A percentile compares a stretch with the other conserved stretches of the same genome.
These are phyloP conservation scores for Lepidopterella palustris DNA, from an alignment of 495 filamentous ascomycete genomes.

Conservation along the genomic window DNA sequence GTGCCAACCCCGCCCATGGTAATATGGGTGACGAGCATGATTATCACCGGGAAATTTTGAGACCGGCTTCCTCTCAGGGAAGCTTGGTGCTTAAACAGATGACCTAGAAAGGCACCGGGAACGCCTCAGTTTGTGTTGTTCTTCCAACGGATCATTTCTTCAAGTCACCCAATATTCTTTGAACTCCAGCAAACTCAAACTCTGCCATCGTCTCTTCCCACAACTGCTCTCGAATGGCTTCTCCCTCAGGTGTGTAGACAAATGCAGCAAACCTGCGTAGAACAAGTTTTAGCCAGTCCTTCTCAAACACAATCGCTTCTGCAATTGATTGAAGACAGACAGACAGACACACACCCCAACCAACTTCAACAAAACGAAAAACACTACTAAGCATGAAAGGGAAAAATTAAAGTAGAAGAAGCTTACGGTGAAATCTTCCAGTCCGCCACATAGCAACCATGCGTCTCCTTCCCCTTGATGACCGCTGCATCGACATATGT, in stretches of 20 bases:
- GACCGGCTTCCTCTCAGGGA: too few relatives aligned
- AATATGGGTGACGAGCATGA: too few relatives aligned
- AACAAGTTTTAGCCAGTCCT: background rate
- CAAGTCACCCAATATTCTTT: background rate
- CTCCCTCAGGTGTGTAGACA: background rate
- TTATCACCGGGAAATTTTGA: too few relatives aligned
- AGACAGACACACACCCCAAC: too few relatives aligned
- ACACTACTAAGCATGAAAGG: background rate
- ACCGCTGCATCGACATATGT: constrained; percentile 14
- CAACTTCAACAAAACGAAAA: too few relatives aligned
- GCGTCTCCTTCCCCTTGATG: constrained; percentile 7
- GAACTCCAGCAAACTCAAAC: background rate
- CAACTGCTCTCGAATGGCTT: background rate
- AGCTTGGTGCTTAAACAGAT: too few relatives aligned
- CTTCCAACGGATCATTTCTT: background rate
- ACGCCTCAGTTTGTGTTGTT: background rate
- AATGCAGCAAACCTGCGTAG: background rate
- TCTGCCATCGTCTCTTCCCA: background rate
- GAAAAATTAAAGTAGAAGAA: background rate
- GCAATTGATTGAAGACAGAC: too few relatives aligned
- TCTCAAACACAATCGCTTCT: too few relatives aligned
- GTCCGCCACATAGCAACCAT: constrained; percentile 11
- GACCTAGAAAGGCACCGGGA: too few relatives aligned
- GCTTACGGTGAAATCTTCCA: constrained; percentile 7
- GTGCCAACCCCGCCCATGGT: too few relatives aligned